These are phyloP conservation scores for Bathelium albidoporum DNA, from an alignment of 495 filamentous ascomycete genomes.

Conservation along the genomic window DNA sequence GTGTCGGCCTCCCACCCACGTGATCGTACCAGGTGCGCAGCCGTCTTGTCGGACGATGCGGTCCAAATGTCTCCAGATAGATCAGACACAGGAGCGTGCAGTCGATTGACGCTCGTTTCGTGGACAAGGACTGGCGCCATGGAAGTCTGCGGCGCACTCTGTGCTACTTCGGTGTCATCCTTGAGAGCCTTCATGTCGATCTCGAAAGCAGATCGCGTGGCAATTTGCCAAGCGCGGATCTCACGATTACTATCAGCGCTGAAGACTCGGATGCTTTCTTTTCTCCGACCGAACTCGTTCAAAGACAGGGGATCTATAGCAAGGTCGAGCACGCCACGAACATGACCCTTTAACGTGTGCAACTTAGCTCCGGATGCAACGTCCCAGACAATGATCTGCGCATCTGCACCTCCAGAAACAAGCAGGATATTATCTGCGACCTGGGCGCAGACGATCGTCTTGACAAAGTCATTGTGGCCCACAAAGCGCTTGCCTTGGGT, in stretches of 20 bases:
- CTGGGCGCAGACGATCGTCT: constrained; percentile 46
- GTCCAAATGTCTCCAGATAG: constrained; percentile 72
- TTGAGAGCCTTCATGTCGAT: constrained; percentile 1
- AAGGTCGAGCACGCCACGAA: constrained; percentile 65
- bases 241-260: constrained; percentile 77
- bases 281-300: constrained; percentile 5
- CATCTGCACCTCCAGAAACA: constrained; percentile 79
- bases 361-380: constrained; percentile 53
- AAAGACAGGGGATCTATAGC: constrained; percentile 53
- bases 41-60: constrained; percentile 74
- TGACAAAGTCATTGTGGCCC: constrained; percentile 88
- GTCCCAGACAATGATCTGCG: constrained; percentile 77
- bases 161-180: neutral
- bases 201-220: constrained; percentile 14
- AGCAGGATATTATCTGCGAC: constrained; percentile 50
- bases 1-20: constrained; percentile 60
- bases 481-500: constrained; percentile 46
- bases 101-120: constrained; percentile 78
- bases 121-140: constrained; percentile 60
- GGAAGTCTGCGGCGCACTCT: constrained; percentile 6
- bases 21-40: constrained; percentile 59
- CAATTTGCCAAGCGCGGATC: constrained; percentile 62
- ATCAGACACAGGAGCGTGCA: constrained; percentile 46
- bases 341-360: constrained; percentile 66
- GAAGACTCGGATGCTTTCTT: constrained; percentile 48